These are phyloP conservation scores for Penicillium cataractarum DNA, from an alignment of 495 filamentous ascomycete genomes.

Conservation along the genomic window DNA sequence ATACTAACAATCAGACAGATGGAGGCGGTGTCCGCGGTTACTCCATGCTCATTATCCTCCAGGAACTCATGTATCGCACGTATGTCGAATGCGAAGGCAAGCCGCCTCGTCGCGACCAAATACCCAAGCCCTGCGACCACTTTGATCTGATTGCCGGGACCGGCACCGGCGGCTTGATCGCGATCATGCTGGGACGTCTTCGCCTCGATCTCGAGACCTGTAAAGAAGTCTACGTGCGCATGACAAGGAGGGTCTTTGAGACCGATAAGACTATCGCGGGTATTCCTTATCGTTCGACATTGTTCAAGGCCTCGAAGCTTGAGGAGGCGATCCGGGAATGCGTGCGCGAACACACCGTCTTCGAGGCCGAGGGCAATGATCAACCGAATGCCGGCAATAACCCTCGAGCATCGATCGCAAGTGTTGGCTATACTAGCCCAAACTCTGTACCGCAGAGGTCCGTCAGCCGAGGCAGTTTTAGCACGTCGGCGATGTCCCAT, in stretches of 20 bases:
- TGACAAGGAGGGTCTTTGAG: conserved; percentile 93
- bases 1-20: conserved; percentile 57
- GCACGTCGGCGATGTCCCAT: conserved; percentile 37
- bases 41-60: conserved; percentile 92
- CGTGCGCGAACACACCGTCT: conserved; percentile 83
- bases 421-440: conserved; percentile 38
- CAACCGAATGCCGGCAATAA: conserved; percentile 24
- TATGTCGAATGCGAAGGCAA: conserved; percentile 84
- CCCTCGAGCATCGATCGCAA: conserved; percentile 41
- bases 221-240: conserved; percentile 91
- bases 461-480: conserved; percentile 49
- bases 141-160: conserved; percentile 96
- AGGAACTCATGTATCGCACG: conserved; percentile 93
- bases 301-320: conserved; percentile 94
- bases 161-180: conserved; percentile 93
- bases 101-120: conserved; percentile 80
- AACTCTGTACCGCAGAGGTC: conserved; percentile 47
- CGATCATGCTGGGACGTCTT: conserved; percentile 91
- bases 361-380: conserved; percentile 81
- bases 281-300: conserved; percentile 87
- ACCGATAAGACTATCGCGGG: conserved; percentile 97
- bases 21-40: conserved; percentile 96
- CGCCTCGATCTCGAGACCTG: conserved; percentile 93
- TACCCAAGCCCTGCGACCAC: conserved; percentile 96
- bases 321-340: conserved; percentile 93